These are phyloP conservation scores for Zostera marina DNA, from an alignment of 116 monocot species.

Conservation along the genomic window DNA sequence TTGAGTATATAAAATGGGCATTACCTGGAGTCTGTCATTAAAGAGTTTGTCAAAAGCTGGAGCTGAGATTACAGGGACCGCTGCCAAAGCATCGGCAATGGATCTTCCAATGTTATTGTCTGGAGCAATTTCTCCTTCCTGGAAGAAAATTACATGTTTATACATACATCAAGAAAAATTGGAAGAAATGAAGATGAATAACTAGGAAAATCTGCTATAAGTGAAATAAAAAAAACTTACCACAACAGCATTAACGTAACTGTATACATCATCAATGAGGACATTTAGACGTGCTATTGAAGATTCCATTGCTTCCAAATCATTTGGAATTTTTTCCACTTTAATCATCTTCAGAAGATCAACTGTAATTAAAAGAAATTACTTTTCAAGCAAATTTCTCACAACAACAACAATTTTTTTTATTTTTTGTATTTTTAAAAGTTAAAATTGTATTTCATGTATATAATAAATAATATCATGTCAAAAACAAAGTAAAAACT, in stretches of 20 bases:
- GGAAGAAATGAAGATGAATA: background rate
- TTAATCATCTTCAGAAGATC: constrained; percentile 58
- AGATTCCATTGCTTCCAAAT: constrained; percentile 88
- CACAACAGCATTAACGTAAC: constrained; percentile 76
- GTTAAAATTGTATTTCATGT: background rate
- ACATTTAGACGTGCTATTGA: constrained; percentile 49
- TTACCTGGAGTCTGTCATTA: constrained; percentile 81
- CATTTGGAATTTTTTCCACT: constrained; percentile 79
- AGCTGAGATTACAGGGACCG: constrained; percentile 63
- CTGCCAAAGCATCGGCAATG: constrained; percentile 52
- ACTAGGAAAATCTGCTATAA: background rate
- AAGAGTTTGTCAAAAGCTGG: constrained; percentile 80
- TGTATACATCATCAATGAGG: constrained; percentile 78
- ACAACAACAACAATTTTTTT: background rate
- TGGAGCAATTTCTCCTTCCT: constrained; percentile 50
- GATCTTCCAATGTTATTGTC: constrained; percentile 79
- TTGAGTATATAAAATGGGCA: background rate
- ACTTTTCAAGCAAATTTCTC: too few species aligned
- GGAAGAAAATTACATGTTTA: background rate
- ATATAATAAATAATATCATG: too few species aligned
- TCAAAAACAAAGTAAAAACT: too few species aligned
- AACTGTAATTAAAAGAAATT: constrained; percentile 22
- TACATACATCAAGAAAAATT: background rate
- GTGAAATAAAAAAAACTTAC: constrained; percentile 20
- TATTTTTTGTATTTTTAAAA: background rate